Base-by-base conservation (phyloP, 768 basidiomycete genomes). In the Russula sp. region DNA sequence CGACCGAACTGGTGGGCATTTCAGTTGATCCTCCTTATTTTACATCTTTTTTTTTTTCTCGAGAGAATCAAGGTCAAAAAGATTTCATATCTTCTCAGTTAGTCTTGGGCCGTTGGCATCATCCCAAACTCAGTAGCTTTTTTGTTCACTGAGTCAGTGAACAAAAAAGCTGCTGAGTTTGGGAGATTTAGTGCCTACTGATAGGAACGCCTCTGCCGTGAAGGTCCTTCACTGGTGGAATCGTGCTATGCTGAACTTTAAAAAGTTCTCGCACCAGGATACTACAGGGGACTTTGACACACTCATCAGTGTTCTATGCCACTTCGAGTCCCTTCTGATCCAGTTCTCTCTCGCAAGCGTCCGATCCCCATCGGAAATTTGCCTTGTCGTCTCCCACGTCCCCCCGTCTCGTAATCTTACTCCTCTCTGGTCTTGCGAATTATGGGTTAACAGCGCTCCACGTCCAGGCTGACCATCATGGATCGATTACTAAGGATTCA, bases 151-250 rank as follows among this genome's bases (percentile, higher is more conserved):
- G 42, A n/a, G n/a, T n/a, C n/a, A n/a, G n/a, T n/a, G n/a, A n/a
- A n/a, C n/a, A n/a, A n/a, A n/a, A n/a, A n/a, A n/a, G n/a, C n/a
- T n/a, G n/a, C n/a, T n/a, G n/a, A n/a, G n/a, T n/a, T n/a, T n/a
- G n/a, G n/a, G n/a, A n/a, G n/a, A 61, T 58, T 50, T 30, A 16
- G 50, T 28, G 49, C n/a, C 24, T 24, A 26, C 10, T 10, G 42
- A 18, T 61, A 89, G 87, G 64, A 87, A 88, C 72, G 84, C 82
- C 70, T 87, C 87, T 65, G 78, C 84, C 59, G 78, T 88, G 79
- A 78, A 68, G 62, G 18, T 76, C 30, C 30, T 34, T 34, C n/a
- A 55, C 44, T 2, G 24, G 22, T 32, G 48, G 7, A 34, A 30
- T 28, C 65, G 24, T 18, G 38, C 30, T 36, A 14, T n/a, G 10